phyloP scores from a whole-genome alignment of 1,139 yeast genomes.

The Debaryomycetaceae sp. region DNA sequence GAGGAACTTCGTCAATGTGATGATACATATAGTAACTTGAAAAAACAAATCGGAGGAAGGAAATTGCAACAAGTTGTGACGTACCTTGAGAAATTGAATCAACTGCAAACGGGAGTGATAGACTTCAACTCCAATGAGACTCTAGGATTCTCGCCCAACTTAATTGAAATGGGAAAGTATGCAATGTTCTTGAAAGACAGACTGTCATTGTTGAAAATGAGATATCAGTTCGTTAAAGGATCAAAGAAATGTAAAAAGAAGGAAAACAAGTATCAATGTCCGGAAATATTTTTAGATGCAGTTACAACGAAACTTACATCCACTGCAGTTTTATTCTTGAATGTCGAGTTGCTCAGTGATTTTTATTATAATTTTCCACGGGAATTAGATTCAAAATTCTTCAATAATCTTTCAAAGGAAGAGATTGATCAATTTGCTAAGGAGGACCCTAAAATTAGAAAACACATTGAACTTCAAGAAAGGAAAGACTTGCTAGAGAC shows the following conservation, averaged over 20 bases:
- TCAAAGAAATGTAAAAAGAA: slow-evolving; percentile 69
- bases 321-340: slow-evolving; percentile 88
- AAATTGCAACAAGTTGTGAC: slow-evolving; percentile 81
- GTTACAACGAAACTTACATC: slow-evolving; percentile 89
- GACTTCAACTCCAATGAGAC: slow-evolving; percentile 54
- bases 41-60: slow-evolving; percentile 73
- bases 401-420: slow-evolving; percentile 60
- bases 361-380: slow-evolving; percentile 95
- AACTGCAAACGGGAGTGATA: slow-evolving; percentile 42
- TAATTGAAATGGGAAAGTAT: slow-evolving; percentile 74
- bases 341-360: slow-evolving; percentile 90
- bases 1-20: slow-evolving; percentile 88
- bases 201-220: slow-evolving; percentile 63
- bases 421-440: slow-evolving; percentile 88
- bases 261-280: slow-evolving; percentile 85
- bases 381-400: slow-evolving; percentile 76
- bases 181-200: slow-evolving; percentile 83
- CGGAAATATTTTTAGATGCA: slow-evolving; percentile 89
- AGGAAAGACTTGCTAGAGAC: slow-evolving; percentile 83
- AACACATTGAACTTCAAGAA: slow-evolving; percentile 90
- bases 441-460: slow-evolving; percentile 87
- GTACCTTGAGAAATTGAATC: slow-evolving; percentile 54
- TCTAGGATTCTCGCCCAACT: slow-evolving; percentile 69
- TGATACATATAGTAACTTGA: slow-evolving; percentile 57
- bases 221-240: slow-evolving; percentile 73